phyloP scores from a whole-genome alignment of 768 basidiomycete species.

The Pleurotus cornucopiae region DNA sequence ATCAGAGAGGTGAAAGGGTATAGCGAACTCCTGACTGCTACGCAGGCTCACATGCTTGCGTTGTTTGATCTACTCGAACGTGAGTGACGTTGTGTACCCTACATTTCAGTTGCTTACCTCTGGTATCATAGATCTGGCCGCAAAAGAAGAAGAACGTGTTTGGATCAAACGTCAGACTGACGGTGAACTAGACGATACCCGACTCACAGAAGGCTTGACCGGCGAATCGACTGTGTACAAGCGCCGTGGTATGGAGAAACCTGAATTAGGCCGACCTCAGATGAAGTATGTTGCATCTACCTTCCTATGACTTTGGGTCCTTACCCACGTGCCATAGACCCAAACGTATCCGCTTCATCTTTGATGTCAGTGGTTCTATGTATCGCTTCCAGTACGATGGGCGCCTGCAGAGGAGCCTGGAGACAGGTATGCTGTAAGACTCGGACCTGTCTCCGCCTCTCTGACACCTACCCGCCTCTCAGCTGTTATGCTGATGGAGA shows the following conservation, averaged over 20 bases:
- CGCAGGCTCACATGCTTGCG: constrained; percentile 57
- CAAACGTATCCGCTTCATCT: constrained; percentile 65
- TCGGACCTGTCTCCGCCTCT: neutral
- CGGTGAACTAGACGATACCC: constrained; percentile 64
- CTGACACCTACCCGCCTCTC: neutral
- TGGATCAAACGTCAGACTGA: constrained; percentile 73
- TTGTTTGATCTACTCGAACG: constrained; percentile 61
- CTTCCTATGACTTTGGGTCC: neutral
- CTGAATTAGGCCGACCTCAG: constrained; percentile 63
- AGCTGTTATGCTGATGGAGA: constrained; percentile 78
- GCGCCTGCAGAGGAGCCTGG: constrained; percentile 56
- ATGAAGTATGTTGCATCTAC: constrained; percentile 43
- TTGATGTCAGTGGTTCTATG: constrained; percentile 71
- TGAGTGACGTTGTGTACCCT: constrained; percentile 23
- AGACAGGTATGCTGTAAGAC: constrained; percentile 43
- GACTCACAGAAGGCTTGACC: constrained; percentile 63
- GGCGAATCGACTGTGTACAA: constrained; percentile 71
- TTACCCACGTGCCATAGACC: constrained; percentile 33
- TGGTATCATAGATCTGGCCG: constrained; percentile 46
- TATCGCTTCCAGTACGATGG: constrained; percentile 75
- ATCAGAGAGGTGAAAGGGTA: constrained; percentile 53
- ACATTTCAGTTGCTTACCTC: neutral
- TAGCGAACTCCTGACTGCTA: constrained; percentile 44
- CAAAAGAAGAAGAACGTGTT: constrained; percentile 65
- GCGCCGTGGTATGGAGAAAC: constrained; percentile 65